Evolutionary conservation across 1,284 basidiomycete genomes (phyloP), one percentile per base, ranked within the genome.

Genomic region (Thelephora terrestris): DNA sequence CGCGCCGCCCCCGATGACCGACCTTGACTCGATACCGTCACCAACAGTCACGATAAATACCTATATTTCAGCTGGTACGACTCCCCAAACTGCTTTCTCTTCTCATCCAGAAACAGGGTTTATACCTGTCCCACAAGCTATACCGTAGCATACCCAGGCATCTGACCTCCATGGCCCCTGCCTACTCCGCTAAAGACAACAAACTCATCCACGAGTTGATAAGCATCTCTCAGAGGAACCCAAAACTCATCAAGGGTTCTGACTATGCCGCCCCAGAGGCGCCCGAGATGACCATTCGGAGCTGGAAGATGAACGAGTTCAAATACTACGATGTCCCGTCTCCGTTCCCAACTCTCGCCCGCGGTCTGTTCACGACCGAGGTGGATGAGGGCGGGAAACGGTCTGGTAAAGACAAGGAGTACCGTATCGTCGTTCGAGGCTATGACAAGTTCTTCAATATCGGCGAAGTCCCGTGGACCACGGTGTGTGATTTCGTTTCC

Each of bases 371-470:
- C 62, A 86, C 89, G 0, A 62, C 73, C 58, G 61, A 71, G 60
- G 55, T 73, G 52, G 55, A 60, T 49, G 62, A 64, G 46, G 60
- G 63, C 17, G 50, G 61, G 25, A 48, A 50, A 6, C 58, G 55
- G 1, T 53, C 53, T 1, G 59, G 58, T 6, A 58, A 60, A 16
- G 58, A 53, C 36, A 58, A 55, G 38, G 60, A 65, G 34, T 74
- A 88, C 59, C 69, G 90, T 45, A 95, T 99, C 49, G 83, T 95
- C 1, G 86, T 79, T 0, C 71, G 96, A 44, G 95, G 95, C 0
- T 99, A 99, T 60, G 96, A 99, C 74, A 99, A 99, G 68, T 99
- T 99, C 68, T 99, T 99, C 74, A 99, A 97, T 63, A 89, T 96
- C 29, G 88, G 83, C 24, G 95, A 99, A 63, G 90, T 98, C 23